Evolutionary conservation across 116 monocot species (phyloP).

Genomic region (Phalaenopsis hybrid): DNA sequence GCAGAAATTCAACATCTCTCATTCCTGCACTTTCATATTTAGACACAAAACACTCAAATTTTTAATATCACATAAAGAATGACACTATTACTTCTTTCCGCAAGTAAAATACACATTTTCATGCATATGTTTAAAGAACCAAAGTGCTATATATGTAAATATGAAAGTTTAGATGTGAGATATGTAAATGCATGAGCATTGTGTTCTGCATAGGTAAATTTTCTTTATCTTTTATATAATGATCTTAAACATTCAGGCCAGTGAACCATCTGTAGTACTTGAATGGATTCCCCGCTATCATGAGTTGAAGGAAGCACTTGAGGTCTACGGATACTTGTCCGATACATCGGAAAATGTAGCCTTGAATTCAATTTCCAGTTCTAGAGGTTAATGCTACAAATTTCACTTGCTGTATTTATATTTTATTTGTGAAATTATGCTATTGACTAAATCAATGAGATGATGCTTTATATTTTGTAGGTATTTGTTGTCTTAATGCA

Average conservation of each 20-base stretch:
- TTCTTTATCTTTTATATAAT: background rate
- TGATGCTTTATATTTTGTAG: background rate
- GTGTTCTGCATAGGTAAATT: no score
- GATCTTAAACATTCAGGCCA: slow-evolving; percentile 36
- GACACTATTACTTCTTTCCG: no score
- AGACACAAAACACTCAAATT: no score
- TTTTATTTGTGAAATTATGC: background rate
- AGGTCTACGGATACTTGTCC: slow-evolving; percentile 61
- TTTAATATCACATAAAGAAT: no score
- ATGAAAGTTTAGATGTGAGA: no score
- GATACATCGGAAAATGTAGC: slow-evolving; percentile 13
- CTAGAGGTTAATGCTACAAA: slow-evolving; percentile 26
- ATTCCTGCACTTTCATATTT: no score
- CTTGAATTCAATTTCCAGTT: slow-evolving; percentile 13
- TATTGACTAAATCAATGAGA: background rate
- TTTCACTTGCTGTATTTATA: background rate
- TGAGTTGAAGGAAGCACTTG: slow-evolving; percentile 54
- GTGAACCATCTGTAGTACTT: slow-evolving; percentile 24
- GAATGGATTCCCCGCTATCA: slow-evolving; percentile 60
- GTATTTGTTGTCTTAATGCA: background rate
- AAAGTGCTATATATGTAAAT: no score
- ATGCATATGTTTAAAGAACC: no score
- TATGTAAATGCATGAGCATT: no score
- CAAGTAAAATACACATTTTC: no score
- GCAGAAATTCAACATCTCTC: no score